These are phyloP conservation scores for Orbilia blumenaviensis DNA, from an alignment of 2,329 filamentous ascomycete genomes.

Conservation along the genomic window DNA sequence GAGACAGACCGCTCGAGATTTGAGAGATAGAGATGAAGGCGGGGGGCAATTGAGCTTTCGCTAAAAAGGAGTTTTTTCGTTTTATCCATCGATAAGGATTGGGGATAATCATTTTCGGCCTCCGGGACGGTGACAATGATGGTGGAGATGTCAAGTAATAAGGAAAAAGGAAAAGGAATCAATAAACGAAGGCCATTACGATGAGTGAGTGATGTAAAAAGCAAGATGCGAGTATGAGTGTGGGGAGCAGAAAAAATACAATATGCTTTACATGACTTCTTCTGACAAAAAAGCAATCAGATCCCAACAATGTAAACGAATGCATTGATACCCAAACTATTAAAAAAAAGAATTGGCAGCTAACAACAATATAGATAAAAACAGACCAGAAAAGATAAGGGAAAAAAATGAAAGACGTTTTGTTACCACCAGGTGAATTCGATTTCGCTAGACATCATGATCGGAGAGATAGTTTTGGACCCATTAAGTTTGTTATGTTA, in stretches of 20 bases:
- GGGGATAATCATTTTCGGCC: slow-evolving; percentile 1
- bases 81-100: slow-evolving; percentile 13
- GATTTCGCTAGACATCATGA: slow-evolving; percentile 55
- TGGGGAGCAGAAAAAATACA: slow-evolving; percentile 21
- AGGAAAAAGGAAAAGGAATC: not conserved
- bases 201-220: slow-evolving; percentile 38
- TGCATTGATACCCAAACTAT: slow-evolving; percentile 48
- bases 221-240: slow-evolving; percentile 12
- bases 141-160: slow-evolving; percentile 4
- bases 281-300: slow-evolving; percentile 29
- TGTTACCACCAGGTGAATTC: slow-evolving; percentile 50
- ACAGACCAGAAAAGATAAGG: not conserved
- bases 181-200: slow-evolving; percentile 47
- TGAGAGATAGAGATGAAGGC: slow-evolving; percentile 12
- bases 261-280: slow-evolving; percentile 50
- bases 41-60: not conserved
- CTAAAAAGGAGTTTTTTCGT: not conserved
- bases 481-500: slow-evolving; percentile 50
- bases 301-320: slow-evolving; percentile 46
- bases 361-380: not conserved
- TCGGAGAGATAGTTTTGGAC: slow-evolving; percentile 37
- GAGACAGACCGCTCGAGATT: too few species aligned
- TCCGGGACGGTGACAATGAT: slow-evolving; percentile 15
- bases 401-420: slow-evolving; percentile 34
- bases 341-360: slow-evolving; percentile 12